Conservation (phyloP, 345 rosid genomes). For the Pistacia vera region DNA sequence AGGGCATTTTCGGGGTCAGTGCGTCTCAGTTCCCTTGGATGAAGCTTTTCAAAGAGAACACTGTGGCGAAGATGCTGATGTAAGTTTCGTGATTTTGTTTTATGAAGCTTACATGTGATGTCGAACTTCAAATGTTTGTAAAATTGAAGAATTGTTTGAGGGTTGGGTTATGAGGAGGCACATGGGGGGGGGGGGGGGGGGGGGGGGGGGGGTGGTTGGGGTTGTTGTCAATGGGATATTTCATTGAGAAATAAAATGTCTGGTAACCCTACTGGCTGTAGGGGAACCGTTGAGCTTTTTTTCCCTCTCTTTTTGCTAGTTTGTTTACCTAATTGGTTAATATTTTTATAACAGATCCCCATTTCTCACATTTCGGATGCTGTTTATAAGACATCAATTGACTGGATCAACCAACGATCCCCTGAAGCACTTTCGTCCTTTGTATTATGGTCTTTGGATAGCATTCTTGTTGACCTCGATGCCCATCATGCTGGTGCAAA, state of each 20-base stretch:
- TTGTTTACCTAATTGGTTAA: slow-evolving; percentile 7
- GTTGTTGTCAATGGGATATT: not conserved
- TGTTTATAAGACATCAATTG: slow-evolving; percentile 66
- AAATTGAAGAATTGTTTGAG: not conserved
- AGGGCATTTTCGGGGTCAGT: slow-evolving; percentile 54
- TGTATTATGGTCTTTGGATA: slow-evolving; percentile 65
- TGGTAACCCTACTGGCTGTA: not conserved
- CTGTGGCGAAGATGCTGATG: slow-evolving; percentile 56
- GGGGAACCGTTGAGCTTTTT: not conserved
- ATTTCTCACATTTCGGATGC: slow-evolving; percentile 61
- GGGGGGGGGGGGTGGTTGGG: no score
- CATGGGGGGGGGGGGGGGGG: no score
- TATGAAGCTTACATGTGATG: not conserved
- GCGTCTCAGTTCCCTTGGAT: slow-evolving; percentile 67
- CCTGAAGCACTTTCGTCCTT: slow-evolving; percentile 60
- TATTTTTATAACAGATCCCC: slow-evolving; percentile 48
- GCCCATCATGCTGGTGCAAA: slow-evolving; percentile 52
- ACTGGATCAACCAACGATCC: slow-evolving; percentile 71
- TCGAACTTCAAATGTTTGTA: not conserved
- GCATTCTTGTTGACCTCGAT: slow-evolving; percentile 60
- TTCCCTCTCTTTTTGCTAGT: not conserved
- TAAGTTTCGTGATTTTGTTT: slow-evolving; percentile 27
- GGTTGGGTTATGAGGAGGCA: not conserved
- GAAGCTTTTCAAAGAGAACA: slow-evolving; percentile 57
- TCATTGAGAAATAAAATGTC: not conserved